Percentiles rank a stretch among this genome's conserved stretches.
Conservation (phyloP, 2,329 filamentous ascomycete species). For the Aspergillus clavatus region DNA sequence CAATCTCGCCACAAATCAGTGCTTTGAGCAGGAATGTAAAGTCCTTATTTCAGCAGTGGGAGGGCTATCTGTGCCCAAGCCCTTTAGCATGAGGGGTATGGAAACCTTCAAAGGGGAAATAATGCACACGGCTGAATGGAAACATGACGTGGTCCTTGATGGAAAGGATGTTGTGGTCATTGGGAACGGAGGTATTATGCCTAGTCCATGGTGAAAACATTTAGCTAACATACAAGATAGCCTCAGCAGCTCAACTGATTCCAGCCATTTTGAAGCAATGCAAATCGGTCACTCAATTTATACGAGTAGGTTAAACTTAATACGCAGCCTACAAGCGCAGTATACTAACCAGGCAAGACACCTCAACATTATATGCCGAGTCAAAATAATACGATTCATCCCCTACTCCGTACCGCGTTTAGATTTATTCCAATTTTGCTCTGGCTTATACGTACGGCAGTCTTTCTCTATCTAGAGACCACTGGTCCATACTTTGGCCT, state of each 20-base stretch:
- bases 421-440: slow-evolving; percentile 4
- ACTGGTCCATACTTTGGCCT: too few species aligned
- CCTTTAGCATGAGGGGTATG: slow-evolving; percentile 1
- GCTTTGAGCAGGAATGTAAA: slow-evolving; percentile 3
- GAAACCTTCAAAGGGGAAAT: slow-evolving; percentile 8
- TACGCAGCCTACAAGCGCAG: too few species aligned
- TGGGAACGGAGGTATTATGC: slow-evolving; percentile 12
- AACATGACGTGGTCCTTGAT: not conserved
- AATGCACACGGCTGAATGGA: slow-evolving; percentile 14
- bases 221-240: slow-evolving; percentile 5
- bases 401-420: slow-evolving; percentile 3
- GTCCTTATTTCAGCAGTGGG: slow-evolving; percentile 14
- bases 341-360: too few species aligned
- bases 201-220: not conserved
- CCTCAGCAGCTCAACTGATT: slow-evolving; percentile 12
- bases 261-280: slow-evolving; percentile 8
- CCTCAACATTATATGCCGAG: slow-evolving; percentile 10
- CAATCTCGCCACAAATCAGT: slow-evolving; percentile 1
- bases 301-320: slow-evolving; percentile 5
- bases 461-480: slow-evolving; percentile 12
- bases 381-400: slow-evolving; percentile 1
- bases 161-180: slow-evolving; percentile 14
- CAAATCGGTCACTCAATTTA: slow-evolving; percentile 10
- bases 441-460: too few species aligned
- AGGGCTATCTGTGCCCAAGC: slow-evolving; percentile 7